Base-by-base conservation (phyloP, 768 basidiomycete genomes). In the Cyclocybe aegerita region DNA sequence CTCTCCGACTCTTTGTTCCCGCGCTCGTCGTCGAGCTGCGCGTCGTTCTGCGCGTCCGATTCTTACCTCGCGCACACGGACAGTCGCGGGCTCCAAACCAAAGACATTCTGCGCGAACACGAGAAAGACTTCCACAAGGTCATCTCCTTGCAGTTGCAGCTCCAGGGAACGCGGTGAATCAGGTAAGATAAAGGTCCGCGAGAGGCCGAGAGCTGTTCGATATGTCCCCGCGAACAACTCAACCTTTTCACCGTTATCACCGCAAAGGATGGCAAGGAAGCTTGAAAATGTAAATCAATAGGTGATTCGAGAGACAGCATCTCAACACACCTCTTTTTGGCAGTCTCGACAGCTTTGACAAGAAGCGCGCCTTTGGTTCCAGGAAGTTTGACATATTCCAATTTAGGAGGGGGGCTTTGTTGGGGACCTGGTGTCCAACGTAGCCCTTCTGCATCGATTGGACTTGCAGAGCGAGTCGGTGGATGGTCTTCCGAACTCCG, bases 201-300 rank as follows among this genome's bases (percentile, higher is more conserved):
- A 94, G 32, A 95, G 77, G 0, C 88, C 88, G 10, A 95, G 80
- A 4, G 93, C 91, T n/a, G 90, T 90, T 47, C 88, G 78, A 57
- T 90, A 90, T 9, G 93, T 93, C 23, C 93, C 93, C 36, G 93
- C 93, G 66, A 95, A 96, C 9, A 96, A 73, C 61, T 96, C 93
- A 41, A 96, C 92, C 61, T 94, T 92, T 72, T 95, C 93, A 11
- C 91, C 93, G 56, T 83, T 88, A 32, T 95, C 93, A 14, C 93
- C 93, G 56, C 93, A 95, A 0, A 96, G 79, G 60, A 95, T 94
- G 7, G 93, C 93, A 16, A 96, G 79, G 73, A 95, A 96, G 66
- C 91, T 93, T 53, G 16, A 47, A 44, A 37, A 45, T 44, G 32
- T 30, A 35, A 44, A 55, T 5, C 39, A 10, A 39, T 43, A 50